Percentiles rank a stretch among this genome's conserved stretches.
Evolutionary conservation across 441 rosid genomes (phyloP).

Genomic region (Isatis lusitanica): DNA sequence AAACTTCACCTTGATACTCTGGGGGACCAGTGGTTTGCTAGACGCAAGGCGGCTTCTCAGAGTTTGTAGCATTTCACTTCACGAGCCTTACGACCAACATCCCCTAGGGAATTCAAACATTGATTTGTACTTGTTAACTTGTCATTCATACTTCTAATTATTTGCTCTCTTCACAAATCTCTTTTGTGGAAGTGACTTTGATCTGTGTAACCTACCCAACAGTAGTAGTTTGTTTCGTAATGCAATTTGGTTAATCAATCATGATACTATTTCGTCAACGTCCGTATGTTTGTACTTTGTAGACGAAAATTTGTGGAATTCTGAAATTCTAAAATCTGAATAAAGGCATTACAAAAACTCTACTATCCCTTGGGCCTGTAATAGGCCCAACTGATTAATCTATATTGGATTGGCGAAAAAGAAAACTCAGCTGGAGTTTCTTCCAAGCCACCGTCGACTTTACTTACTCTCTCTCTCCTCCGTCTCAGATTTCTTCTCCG

Average conservation of each 20-base stretch:
- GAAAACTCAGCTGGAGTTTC: conserved; percentile 29
- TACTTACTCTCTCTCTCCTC: conserved; percentile 31
- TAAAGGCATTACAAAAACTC: background rate
- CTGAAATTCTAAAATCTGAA: too few species aligned
- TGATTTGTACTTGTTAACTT: conserved; percentile 2
- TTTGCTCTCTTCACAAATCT: background rate
- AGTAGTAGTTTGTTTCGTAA: background rate
- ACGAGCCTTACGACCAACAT: background rate
- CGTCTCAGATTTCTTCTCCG: conserved; percentile 29
- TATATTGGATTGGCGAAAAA: background rate
- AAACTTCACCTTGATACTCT: too few species aligned
- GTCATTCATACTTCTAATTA: background rate
- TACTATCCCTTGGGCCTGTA: background rate
- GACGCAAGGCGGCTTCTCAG: background rate
- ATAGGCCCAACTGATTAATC: background rate
- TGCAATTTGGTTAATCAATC: background rate
- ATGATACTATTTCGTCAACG: background rate
- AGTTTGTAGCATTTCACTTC: background rate
- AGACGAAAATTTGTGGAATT: background rate
- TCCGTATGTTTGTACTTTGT: background rate
- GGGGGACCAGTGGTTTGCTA: background rate
- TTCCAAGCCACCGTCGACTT: conserved; percentile 49
- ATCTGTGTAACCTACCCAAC: background rate
- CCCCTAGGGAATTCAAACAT: background rate
- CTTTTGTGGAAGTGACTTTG: background rate